Evolutionary conservation across 768 basidiomycete genomes (phyloP).

Genomic region (Psilocybe cyanescens): DNA sequence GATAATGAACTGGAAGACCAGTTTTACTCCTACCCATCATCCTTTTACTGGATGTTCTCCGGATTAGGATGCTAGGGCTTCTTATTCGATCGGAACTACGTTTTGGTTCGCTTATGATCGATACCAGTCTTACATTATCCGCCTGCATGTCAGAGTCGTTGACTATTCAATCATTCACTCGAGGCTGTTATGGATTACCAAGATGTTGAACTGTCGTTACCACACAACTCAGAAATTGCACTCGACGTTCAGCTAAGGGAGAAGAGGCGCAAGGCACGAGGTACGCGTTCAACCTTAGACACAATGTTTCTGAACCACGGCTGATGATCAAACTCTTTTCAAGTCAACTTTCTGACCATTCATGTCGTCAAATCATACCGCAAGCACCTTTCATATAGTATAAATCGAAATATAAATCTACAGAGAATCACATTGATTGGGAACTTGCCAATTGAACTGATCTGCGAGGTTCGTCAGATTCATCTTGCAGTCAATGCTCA

Average conservation of each 20-base stretch:
- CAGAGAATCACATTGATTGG: neutral
- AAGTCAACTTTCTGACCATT: neutral
- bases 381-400: neutral
- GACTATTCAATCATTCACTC: neutral
- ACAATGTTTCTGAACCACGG: neutral
- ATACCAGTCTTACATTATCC: neutral
- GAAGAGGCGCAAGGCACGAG: neutral
- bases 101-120: neutral
- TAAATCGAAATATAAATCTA: too few species aligned
- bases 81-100: neutral
- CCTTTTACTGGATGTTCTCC: neutral
- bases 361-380: neutral
- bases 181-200: neutral
- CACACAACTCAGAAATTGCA: neutral
- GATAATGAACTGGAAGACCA: too few species aligned
- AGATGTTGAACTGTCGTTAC: neutral
- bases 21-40: too few species aligned
- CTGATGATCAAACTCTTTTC: neutral
- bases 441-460: constrained; percentile 1
- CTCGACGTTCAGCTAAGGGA: neutral
- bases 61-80: neutral
- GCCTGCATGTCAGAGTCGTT: neutral
- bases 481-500: neutral
- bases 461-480: constrained; percentile 7
- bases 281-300: neutral